A percentile compares a stretch with the other conserved stretches of the same genome.
Conservation (phyloP, 2,329 filamentous ascomycete genomes). For the Periconia sp. region DNA sequence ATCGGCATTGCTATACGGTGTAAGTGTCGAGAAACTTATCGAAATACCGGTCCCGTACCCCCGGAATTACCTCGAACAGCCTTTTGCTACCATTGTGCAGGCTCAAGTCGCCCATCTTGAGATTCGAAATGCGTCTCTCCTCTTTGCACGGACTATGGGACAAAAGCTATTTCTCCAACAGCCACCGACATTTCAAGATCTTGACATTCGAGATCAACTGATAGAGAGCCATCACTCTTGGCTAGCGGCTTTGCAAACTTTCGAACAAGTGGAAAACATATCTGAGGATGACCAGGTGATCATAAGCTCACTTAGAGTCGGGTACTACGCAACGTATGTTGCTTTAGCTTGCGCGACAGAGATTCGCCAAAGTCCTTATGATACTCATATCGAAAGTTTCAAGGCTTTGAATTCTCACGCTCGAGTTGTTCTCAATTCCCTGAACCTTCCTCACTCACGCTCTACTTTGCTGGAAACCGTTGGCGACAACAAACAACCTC, state of each 20-base stretch:
- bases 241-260: conserved; percentile 6
- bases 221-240: conserved; percentile 14
- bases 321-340: conserved; percentile 1
- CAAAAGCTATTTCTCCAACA: background rate
- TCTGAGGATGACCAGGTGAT: conserved; percentile 10
- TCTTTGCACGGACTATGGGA: background rate
- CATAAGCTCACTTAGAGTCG: conserved; percentile 6
- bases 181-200: conserved; percentile 2
- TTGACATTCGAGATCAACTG: conserved; percentile 5
- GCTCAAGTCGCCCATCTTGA: conserved; percentile 10
- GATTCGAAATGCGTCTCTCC: conserved; percentile 13
- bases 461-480: background rate
- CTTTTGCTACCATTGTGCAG: conserved; percentile 13
- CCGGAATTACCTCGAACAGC: background rate
- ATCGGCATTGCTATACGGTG: conserved; percentile 12
- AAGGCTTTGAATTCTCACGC: conserved; percentile 10
- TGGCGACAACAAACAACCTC: background rate
- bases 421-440: conserved; percentile 15
- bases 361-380: conserved; percentile 3
- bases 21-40: conserved; percentile 8
- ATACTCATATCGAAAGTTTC: background rate
- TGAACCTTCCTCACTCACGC: background rate
- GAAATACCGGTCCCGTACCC: background rate
- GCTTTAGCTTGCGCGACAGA: background rate
- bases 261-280: conserved; percentile 5